Evolutionary conservation across 108 stramenopile genomes (phyloP).

Genomic region (Aurantiochytrium sp.): DNA sequence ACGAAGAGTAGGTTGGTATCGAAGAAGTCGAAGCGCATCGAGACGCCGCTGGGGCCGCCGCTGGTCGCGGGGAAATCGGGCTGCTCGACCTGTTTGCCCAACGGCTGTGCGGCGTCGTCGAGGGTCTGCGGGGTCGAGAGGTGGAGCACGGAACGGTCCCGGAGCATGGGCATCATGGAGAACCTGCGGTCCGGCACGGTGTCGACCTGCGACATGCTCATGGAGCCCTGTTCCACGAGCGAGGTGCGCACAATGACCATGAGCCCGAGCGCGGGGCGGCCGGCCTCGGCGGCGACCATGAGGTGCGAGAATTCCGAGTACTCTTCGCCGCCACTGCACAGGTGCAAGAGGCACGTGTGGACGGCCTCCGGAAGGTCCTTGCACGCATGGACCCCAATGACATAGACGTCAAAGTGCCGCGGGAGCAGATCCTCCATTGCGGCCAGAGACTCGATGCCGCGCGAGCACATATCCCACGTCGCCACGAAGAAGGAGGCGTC

Average conservation of each 20-base stretch:
- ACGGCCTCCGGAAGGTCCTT: neutral
- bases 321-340: neutral
- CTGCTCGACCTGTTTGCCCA: too few relatives aligned
- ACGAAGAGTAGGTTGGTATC: neutral
- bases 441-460: neutral
- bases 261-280: neutral
- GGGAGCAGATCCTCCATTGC: neutral
- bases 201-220: neutral
- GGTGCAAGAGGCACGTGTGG: neutral
- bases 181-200: neutral
- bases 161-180: neutral
- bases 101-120: too few relatives aligned
- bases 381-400: neutral
- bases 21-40: neutral
- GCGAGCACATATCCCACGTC: neutral
- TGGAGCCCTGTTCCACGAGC: neutral
- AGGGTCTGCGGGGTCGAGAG: neutral
- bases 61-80: neutral
- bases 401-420: neutral
- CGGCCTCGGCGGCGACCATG: neutral
- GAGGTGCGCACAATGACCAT: neutral
- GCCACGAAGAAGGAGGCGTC: constrained; percentile 5
- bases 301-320: constrained; percentile 7
- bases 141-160: neutral
- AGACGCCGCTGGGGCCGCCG: neutral